Evolutionary conservation across 106 monocot species (phyloP).

Genomic region (Platanthera zijinensis): DNA sequence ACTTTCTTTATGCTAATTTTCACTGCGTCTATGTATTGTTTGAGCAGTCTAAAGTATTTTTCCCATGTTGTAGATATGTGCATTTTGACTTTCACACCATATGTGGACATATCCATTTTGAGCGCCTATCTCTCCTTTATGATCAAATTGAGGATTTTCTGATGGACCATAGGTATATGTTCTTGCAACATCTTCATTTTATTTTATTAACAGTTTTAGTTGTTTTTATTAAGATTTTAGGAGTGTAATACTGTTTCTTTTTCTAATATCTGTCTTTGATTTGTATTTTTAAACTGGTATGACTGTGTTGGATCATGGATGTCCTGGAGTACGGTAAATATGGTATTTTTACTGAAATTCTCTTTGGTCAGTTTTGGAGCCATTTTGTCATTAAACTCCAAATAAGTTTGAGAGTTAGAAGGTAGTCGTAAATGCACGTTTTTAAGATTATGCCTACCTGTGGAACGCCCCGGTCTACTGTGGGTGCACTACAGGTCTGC

Average conservation of each 20-base stretch:
- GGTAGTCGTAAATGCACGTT: not conserved
- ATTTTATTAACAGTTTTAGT: not conserved
- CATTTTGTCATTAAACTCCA: not conserved
- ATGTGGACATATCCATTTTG: conserved; percentile 98
- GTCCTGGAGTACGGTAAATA: no score
- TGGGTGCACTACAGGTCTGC: no score
- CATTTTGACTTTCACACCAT: conserved; percentile 96
- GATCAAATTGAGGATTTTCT: conserved; percentile 76
- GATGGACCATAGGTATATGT: conserved; percentile 50
- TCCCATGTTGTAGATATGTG: conserved; percentile 55
- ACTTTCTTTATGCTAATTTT: not conserved
- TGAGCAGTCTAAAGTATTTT: conserved; percentile 3
- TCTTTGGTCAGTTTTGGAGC: no score
- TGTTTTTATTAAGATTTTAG: not conserved
- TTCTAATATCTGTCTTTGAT: not conserved
- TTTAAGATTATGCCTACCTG: not conserved
- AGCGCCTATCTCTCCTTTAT: conserved; percentile 84
- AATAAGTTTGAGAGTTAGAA: not conserved
- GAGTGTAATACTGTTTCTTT: conserved; percentile 5
- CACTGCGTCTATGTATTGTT: not conserved
- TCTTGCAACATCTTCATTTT: not conserved
- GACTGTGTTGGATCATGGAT: no score
- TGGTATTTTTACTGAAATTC: no score
- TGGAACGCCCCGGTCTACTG: no score
- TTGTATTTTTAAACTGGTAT: not conserved